A percentile compares a stretch with the other conserved stretches of the same genome.
These are phyloP conservation scores for Suzukiozyma palmioleophila DNA, from an alignment of 1,139 yeast genomes.

Conservation along the genomic window DNA sequence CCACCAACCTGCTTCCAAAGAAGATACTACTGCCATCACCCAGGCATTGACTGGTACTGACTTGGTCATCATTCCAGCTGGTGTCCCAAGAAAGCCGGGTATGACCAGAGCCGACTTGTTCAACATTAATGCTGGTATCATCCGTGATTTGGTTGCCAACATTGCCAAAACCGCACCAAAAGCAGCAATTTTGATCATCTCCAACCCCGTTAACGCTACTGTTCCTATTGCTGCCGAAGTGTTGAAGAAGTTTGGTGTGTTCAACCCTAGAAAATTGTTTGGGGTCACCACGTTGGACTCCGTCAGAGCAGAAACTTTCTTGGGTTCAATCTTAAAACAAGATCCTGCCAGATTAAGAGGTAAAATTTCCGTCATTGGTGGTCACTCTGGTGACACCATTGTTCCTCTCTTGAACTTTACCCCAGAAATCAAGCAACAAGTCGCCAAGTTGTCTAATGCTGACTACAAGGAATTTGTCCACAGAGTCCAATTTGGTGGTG, in stretches of 20 bases:
- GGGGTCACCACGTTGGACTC: conserved; percentile 74
- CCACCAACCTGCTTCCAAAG: conserved; percentile 48
- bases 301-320: conserved; percentile 66
- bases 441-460: conserved; percentile 23
- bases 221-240: conserved; percentile 76
- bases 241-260: conserved; percentile 55
- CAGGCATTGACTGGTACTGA: conserved; percentile 53
- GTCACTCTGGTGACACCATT: conserved; percentile 75
- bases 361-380: conserved; percentile 62
- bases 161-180: conserved; percentile 57
- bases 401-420: conserved; percentile 49
- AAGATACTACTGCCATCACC: conserved; percentile 44
- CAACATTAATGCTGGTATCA: conserved; percentile 68
- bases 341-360: conserved; percentile 39
- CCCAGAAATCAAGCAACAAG: conserved; percentile 22
- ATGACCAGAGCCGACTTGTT: conserved; percentile 77
- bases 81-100: conserved; percentile 76
- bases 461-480: conserved; percentile 45
- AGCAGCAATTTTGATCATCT: conserved; percentile 62
- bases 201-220: conserved; percentile 73
- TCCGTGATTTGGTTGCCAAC: conserved; percentile 54
- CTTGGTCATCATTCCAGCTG: conserved; percentile 74
- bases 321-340: conserved; percentile 38
- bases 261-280: conserved; percentile 59
- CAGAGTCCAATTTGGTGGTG: conserved; percentile 75